These are phyloP conservation scores for Geotrichum klebahnii DNA, from an alignment of 1,139 yeast genomes.

Conservation along the genomic window DNA sequence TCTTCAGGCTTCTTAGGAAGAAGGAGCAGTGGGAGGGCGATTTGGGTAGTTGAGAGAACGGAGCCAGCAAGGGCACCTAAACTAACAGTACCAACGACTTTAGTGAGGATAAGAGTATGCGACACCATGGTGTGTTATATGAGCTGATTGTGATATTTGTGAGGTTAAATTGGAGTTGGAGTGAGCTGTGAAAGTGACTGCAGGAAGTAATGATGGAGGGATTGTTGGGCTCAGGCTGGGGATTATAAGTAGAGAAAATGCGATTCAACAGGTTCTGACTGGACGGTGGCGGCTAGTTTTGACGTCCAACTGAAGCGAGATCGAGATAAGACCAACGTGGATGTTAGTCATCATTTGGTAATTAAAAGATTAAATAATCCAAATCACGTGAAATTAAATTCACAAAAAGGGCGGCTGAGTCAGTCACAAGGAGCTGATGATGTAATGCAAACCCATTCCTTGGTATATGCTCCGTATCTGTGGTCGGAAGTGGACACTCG, in stretches of 20 bases:
- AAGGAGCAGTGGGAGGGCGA: constrained; percentile 27
- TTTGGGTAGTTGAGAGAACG: constrained; percentile 27
- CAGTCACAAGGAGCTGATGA: no score
- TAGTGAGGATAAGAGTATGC: constrained; percentile 29
- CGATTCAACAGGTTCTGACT: not conserved
- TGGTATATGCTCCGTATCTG: no score
- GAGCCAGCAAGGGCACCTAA: constrained; percentile 34
- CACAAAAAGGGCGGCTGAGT: no score
- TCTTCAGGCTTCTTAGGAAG: constrained; percentile 6
- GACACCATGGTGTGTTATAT: constrained; percentile 44
- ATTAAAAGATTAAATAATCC: no score
- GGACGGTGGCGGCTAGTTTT: not conserved
- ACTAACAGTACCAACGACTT: constrained; percentile 34
- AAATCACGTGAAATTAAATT: no score
- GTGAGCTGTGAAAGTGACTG: no score
- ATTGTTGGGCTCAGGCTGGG: not conserved
- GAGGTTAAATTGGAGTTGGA: no score
- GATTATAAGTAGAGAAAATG: not conserved
- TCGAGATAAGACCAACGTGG: no score
- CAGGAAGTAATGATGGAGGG: not conserved
- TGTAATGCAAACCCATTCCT: no score
- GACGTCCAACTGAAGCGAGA: not conserved
- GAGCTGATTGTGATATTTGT: not conserved
- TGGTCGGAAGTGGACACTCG: no score
- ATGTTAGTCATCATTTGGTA: no score